Percentiles rank a stretch among this genome's conserved stretches.
These are phyloP conservation scores for Leccinum imitatum DNA, from an alignment of 768 basidiomycete genomes.

Conservation along the genomic window DNA sequence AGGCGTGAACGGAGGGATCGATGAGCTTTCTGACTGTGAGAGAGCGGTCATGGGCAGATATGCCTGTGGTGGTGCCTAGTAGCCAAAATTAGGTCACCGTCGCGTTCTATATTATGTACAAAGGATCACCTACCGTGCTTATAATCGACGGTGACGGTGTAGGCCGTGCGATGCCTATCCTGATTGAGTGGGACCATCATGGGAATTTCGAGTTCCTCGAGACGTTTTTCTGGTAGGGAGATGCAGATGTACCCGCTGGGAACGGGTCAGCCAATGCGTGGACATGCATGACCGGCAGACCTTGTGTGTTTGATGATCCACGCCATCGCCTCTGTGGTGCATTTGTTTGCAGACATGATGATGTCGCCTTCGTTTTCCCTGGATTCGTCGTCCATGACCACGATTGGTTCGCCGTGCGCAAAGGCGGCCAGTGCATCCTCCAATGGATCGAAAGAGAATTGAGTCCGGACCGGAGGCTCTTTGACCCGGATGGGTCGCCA, in stretches of 20 bases:
- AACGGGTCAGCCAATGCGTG: constrained; percentile 11
- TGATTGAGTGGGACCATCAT: constrained; percentile 95
- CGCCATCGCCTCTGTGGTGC: constrained; percentile 97
- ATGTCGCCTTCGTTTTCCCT: constrained; percentile 98
- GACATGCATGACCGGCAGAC: constrained; percentile 42
- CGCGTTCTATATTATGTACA: not conserved
- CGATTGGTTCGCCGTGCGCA: constrained; percentile 80
- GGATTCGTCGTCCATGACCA: constrained; percentile 96
- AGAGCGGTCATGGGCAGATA: constrained; percentile 93
- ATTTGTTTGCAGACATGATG: constrained; percentile 79
- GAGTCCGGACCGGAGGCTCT: constrained; percentile 23
- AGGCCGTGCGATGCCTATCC: constrained; percentile 90
- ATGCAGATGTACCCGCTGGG: constrained; percentile 92
- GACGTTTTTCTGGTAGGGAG: constrained; percentile 71
- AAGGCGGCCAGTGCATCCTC: constrained; percentile 79
- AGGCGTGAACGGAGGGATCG: constrained; percentile 47
- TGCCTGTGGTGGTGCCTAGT: constrained; percentile 92
- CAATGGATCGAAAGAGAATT: constrained; percentile 76
- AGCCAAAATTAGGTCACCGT: not conserved
- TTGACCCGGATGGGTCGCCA: constrained; percentile 27
- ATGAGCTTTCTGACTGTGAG: constrained; percentile 85
- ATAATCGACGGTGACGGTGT: constrained; percentile 95
- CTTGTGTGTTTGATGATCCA: constrained; percentile 98
- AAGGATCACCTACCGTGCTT: constrained; percentile 57
- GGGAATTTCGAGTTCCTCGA: constrained; percentile 77